Conservation (phyloP, 768 basidiomycete genomes). For the Scleroderma citrinum region DNA sequence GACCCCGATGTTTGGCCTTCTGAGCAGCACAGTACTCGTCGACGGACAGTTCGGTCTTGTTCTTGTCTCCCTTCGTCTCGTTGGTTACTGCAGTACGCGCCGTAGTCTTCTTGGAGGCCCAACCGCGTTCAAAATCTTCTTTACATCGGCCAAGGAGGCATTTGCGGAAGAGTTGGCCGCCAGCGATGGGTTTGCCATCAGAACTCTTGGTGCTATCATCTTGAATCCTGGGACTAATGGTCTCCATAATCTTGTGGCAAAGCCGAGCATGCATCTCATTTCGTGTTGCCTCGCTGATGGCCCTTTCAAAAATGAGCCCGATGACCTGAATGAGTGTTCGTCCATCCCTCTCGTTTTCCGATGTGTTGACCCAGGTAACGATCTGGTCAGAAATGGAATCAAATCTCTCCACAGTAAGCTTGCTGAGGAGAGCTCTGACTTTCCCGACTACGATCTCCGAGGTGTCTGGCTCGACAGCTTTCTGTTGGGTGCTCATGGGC, state of each 20-base stretch:
- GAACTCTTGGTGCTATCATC: slow-evolving; percentile 78
- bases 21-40: slow-evolving; percentile 95
- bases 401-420: slow-evolving; percentile 95
- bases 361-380: slow-evolving; percentile 91
- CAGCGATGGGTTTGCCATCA: slow-evolving; percentile 86
- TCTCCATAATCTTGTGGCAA: slow-evolving; percentile 94
- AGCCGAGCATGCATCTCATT: slow-evolving; percentile 97
- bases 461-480: slow-evolving; percentile 52
- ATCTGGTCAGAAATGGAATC: slow-evolving; percentile 95
- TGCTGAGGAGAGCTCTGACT: slow-evolving; percentile 89
- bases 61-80: slow-evolving; percentile 51
- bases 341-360: slow-evolving; percentile 87
- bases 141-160: slow-evolving; percentile 95
- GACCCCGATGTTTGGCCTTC: slow-evolving; percentile 95
- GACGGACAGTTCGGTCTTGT: slow-evolving; percentile 73
- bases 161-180: slow-evolving; percentile 93
- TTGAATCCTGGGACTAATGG: slow-evolving; percentile 79
- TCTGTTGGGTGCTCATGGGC: slow-evolving; percentile 39
- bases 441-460: slow-evolving; percentile 88
- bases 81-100: slow-evolving; percentile 82
- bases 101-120: slow-evolving; percentile 83
- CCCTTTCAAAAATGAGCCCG: slow-evolving; percentile 93
- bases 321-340: slow-evolving; percentile 94
- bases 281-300: slow-evolving; percentile 92
- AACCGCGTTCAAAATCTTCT: slow-evolving; percentile 95